phyloP scores from a whole-genome alignment of 495 filamentous ascomycete species.

The Penicillium flavigenum region DNA sequence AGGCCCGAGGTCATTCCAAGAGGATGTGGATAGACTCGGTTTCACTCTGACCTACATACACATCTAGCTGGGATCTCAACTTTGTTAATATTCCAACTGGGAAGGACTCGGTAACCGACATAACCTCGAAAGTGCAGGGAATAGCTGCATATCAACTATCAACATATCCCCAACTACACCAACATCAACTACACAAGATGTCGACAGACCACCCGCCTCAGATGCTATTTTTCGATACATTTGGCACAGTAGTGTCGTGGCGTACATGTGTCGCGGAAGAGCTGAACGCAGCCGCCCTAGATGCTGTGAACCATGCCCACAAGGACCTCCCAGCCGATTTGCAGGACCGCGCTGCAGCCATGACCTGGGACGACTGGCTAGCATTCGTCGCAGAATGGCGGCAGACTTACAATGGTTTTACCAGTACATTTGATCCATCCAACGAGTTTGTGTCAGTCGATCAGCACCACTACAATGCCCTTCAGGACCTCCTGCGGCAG shows the following conservation, averaged over 20 bases:
- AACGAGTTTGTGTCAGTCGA: conserved; percentile 59
- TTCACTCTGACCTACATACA: not conserved
- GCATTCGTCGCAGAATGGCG: conserved; percentile 68
- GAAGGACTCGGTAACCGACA: not conserved
- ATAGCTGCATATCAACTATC: not conserved
- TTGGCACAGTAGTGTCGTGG: conserved; percentile 79
- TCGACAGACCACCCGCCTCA: conserved; percentile 33
- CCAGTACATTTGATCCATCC: conserved; percentile 43
- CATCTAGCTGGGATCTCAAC: not conserved
- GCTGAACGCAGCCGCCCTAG: conserved; percentile 40
- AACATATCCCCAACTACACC: not conserved
- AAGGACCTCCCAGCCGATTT: conserved; percentile 47
- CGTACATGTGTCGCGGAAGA: conserved; percentile 57
- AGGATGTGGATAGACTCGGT: not conserved
- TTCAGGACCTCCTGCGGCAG: conserved; percentile 55
- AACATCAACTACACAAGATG: conserved; percentile 25
- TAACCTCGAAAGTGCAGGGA: not conserved
- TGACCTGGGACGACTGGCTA: conserved; percentile 59
- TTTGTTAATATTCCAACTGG: not conserved
- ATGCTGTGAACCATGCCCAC: conserved; percentile 43
- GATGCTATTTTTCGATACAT: conserved; percentile 63
- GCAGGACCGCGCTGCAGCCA: conserved; percentile 45
- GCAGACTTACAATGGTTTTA: conserved; percentile 60
- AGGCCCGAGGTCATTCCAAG: not conserved
- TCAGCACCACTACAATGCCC: conserved; percentile 62